Evolutionary conservation across 148 eudicot species (phyloP), one percentile per base, ranked within the genome.

Genomic region (Vaccinium corymbosum): DNA sequence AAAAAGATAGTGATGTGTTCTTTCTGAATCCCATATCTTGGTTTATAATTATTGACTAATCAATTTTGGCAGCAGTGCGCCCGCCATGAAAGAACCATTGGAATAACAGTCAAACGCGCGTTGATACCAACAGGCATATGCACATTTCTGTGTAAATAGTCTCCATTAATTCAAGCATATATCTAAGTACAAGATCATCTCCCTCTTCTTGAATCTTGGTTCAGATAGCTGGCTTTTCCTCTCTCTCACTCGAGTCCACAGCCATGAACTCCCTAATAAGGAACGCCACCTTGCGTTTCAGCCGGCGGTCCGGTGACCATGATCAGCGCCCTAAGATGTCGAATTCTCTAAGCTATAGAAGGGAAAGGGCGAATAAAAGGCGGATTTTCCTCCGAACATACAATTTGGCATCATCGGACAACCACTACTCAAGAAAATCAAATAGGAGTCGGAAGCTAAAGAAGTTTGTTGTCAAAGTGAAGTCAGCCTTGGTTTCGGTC

Each of bases 321-420:
- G 72, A 66, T 29, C 72, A 66, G 6, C 35, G 72, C 35, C 72
- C 32, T 48, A 83, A 6, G 22, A 61, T 81, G 80, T 79, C 62
- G 6, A 85, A 35, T 52, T 86, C 89, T 25, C 75, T 92, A 1
- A 86, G 90, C 74, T 87, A 85, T 0, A 88, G 89, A 73, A 85
- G 89, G 56, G 88, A 90, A 3, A 84, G 94, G 64, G 92, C 92
- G 0, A 87, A 75, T 61, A 86, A 90, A 48, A 88, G 94, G 11
- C 90, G 84, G 16, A 87, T 88, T 50, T 92, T 92, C 78, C 91
- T 92, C 2, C 74, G 49, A n/a, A 90, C 89, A 6, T 92, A 92
- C 80, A 88, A 83, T 68, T 61, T 92, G 81, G 74, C 19, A 51
- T 84, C 92, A 7, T 85, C 87, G 7, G 75, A 82, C 25, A 64